A percentile compares a stretch with the other conserved stretches of the same genome.
phyloP scores from a whole-genome alignment of 768 basidiomycete species.

The Thelephora ganbajun region DNA sequence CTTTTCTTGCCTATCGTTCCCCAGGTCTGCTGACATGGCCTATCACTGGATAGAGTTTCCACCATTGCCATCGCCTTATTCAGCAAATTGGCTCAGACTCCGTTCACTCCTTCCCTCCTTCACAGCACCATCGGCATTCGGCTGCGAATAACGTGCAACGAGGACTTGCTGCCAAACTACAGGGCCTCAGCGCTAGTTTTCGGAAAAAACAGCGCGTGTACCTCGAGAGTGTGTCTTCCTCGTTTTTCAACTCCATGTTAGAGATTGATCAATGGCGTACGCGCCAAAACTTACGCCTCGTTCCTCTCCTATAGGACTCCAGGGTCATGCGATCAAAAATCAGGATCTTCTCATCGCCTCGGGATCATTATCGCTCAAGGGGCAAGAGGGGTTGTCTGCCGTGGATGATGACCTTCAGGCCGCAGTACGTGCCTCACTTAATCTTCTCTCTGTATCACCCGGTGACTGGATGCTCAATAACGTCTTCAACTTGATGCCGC shows the following conservation, averaged over 20 bases:
- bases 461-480: background rate
- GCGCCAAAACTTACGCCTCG: constrained; percentile 5
- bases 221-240: constrained; percentile 75
- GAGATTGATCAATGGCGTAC: constrained; percentile 7
- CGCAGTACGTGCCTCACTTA: constrained; percentile 19
- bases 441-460: background rate
- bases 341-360: constrained; percentile 88
- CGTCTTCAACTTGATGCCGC: background rate
- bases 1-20: constrained; percentile 1
- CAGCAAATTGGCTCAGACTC: constrained; percentile 53
- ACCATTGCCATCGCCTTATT: constrained; percentile 39
- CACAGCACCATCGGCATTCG: constrained; percentile 37
- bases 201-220: constrained; percentile 97
- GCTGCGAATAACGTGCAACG: constrained; percentile 92
- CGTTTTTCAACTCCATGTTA: constrained; percentile 7
- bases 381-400: constrained; percentile 70
- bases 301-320: constrained; percentile 46
- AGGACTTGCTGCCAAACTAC: constrained; percentile 89
- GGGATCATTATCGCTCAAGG: constrained; percentile 70
- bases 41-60: constrained; percentile 20
- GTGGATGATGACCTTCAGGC: constrained; percentile 86
- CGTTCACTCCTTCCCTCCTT: constrained; percentile 52
- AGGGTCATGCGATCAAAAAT: constrained; percentile 96
- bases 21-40: constrained; percentile 1
- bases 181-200: constrained; percentile 83